These are phyloP conservation scores for Carpinus fangiana DNA, from an alignment of 306 rosid genomes.

Conservation along the genomic window DNA sequence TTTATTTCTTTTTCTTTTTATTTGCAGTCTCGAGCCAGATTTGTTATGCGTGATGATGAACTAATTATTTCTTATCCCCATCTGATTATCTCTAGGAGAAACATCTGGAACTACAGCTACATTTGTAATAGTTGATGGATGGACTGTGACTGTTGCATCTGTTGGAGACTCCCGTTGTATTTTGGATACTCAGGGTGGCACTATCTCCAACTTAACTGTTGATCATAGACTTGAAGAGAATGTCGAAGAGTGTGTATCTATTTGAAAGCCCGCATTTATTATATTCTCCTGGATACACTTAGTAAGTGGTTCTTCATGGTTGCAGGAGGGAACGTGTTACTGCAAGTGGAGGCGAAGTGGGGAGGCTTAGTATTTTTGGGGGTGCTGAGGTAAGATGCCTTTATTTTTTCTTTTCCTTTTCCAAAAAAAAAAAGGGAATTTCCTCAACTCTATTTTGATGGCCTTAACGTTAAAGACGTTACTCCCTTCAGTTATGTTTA, in stretches of 20 bases:
- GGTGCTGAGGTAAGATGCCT: conserved; percentile 74
- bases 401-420: background rate
- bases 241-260: conserved; percentile 68
- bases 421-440: background rate
- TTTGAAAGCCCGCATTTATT: conserved; percentile 15
- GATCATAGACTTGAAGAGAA: conserved; percentile 98
- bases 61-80: conserved; percentile 23
- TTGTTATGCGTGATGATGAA: background rate
- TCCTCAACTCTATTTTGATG: background rate
- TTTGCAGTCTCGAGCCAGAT: background rate
- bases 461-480: conserved; percentile 5
- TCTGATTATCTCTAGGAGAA: conserved; percentile 61
- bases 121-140: conserved; percentile 87
- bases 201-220: conserved; percentile 75
- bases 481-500: conserved; percentile 17
- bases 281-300: conserved; percentile 16
- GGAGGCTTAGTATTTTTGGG: conserved; percentile 90
- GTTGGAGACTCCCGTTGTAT: conserved; percentile 98
- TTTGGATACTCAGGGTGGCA: conserved; percentile 87
- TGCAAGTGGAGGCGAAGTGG: conserved; percentile 97
- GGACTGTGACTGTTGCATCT: conserved; percentile 98
- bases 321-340: conserved; percentile 91
- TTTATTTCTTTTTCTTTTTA: background rate
- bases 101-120: conserved; percentile 98
- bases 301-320: conserved; percentile 21